These are phyloP conservation scores for Exophiala calicioides DNA, from an alignment of 2,329 filamentous ascomycete species.

Conservation along the genomic window DNA sequence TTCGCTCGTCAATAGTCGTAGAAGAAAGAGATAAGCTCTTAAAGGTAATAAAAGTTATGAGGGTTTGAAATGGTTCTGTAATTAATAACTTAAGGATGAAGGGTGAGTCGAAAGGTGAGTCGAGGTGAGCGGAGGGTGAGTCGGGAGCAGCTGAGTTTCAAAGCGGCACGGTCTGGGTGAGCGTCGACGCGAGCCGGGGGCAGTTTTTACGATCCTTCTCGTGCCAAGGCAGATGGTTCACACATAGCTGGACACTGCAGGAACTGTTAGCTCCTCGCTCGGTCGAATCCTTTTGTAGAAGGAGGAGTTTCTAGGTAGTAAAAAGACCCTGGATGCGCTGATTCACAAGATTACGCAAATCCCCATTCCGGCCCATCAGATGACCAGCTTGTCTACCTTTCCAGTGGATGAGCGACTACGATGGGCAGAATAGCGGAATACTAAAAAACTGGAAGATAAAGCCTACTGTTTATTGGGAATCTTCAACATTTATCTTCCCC, in stretches of 20 bases:
- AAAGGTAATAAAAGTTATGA: no score
- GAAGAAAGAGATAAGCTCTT: no score
- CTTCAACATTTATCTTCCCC: conserved; percentile 47
- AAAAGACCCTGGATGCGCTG: background rate
- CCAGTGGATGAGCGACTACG: conserved; percentile 42
- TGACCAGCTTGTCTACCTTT: conserved; percentile 7
- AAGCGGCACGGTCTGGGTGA: no score
- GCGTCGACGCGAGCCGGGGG: no score
- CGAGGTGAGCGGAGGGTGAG: no score
- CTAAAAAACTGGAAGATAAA: conserved; percentile 42
- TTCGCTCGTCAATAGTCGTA: no score
- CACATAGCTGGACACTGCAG: conserved; percentile 5
- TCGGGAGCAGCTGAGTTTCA: no score
- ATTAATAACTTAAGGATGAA: no score
- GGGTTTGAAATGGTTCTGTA: no score
- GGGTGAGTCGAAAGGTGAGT: no score
- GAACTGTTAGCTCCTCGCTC: conserved; percentile 12
- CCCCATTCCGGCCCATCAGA: conserved; percentile 3
- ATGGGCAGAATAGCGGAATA: conserved; percentile 41
- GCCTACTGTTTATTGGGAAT: conserved; percentile 50
- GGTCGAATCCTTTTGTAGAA: conserved; percentile 8
- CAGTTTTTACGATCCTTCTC: no score
- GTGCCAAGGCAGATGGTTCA: conserved; percentile 24
- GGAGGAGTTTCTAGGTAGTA: conserved; percentile 7
- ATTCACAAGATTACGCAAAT: conserved; percentile 14